Evolutionary conservation across 352 stramenopile genomes (phyloP), one percentile per base, ranked within the genome.

Genomic region (Aphanomyces cochlioides): DNA sequence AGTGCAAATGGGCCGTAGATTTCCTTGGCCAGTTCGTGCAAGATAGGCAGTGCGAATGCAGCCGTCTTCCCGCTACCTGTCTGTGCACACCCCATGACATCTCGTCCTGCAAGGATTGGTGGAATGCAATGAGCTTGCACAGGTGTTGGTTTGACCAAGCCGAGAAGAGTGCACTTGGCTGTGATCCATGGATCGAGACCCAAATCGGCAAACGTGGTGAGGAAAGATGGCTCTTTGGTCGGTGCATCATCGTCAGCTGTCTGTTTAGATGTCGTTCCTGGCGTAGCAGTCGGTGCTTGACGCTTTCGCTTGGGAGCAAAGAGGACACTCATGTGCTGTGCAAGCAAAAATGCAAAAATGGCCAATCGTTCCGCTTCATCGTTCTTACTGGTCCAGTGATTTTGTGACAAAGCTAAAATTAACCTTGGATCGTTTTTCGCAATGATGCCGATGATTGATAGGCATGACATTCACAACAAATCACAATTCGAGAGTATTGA

Each of bases 31-130:
- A 99, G 82, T 13, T 78, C 74, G 69, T 99, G 93, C 36, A 99
- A 81, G 73, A 99, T 98, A 8, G 97, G 97, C 47, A 99, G 83
- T 36, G 92, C 93, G 78, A 99, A 99, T 15, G 97, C 95, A 19
- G 96, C 97, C 12, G 98, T 99, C 85, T 99, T 99, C 39, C 98
- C 98, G 50, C 82, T 97, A 58, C 98, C 98, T 8, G 95, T 98
- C 73, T 97, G 90, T 15, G 96, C 93, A 45, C 91, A 93, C 47
- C 89, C 95, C 47, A 98, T 80, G 7, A 98, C 90, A 67, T 98
- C 87, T n/a, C 87, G 84, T 3, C 95, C 92, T 5, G 78, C 73
- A 10, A 98, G 79, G 17, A 97, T 91, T 34, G 85, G 80, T 38
- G 95, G 93, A 66, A 98, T 97, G 70, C 89, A 97, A 45, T 93